A percentile compares a stretch with the other conserved stretches of the same genome.
These are phyloP conservation scores for Chondrostereum purpureum DNA, from an alignment of 1,284 basidiomycete species.

Conservation along the genomic window DNA sequence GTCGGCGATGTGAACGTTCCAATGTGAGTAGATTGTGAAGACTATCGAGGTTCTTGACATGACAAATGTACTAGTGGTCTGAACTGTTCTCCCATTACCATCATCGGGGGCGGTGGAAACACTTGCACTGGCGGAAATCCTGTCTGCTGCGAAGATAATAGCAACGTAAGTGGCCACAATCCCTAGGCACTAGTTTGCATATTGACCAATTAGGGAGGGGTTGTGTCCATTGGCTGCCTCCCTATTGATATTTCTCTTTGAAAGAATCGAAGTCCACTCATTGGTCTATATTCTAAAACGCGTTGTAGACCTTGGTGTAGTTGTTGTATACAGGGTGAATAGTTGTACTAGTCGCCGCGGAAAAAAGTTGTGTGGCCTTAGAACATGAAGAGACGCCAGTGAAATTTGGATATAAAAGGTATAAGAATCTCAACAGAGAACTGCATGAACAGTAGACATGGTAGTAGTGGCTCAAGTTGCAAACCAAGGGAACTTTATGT, in stretches of 20 bases:
- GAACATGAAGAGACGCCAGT: no score
- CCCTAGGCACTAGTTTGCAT: background rate
- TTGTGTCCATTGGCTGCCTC: conserved; percentile 21
- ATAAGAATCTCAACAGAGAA: no score
- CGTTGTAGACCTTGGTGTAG: no score
- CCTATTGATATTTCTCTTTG: conserved; percentile 17
- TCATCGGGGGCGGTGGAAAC: conserved; percentile 15
- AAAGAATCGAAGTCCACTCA: no score
- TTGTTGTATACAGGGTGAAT: no score
- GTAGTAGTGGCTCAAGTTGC: no score
- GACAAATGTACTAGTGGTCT: conserved; percentile 8
- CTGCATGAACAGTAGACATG: no score
- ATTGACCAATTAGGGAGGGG: conserved; percentile 2
- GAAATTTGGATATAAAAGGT: no score
- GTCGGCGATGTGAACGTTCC: conserved; percentile 6
- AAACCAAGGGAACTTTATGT: no score
- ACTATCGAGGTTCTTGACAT: background rate
- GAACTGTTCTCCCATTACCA: conserved; percentile 17
- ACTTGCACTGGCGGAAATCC: conserved; percentile 16
- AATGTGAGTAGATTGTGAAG: background rate
- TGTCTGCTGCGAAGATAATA: conserved; percentile 11
- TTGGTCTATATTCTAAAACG: no score
- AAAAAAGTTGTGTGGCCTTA: no score
- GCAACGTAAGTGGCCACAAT: conserved; percentile 2
- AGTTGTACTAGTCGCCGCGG: no score